A percentile compares a stretch with the other conserved stretches of the same genome.
These are phyloP conservation scores for Aciculosporium take DNA, from an alignment of 2,329 filamentous ascomycete species.

Conservation along the genomic window DNA sequence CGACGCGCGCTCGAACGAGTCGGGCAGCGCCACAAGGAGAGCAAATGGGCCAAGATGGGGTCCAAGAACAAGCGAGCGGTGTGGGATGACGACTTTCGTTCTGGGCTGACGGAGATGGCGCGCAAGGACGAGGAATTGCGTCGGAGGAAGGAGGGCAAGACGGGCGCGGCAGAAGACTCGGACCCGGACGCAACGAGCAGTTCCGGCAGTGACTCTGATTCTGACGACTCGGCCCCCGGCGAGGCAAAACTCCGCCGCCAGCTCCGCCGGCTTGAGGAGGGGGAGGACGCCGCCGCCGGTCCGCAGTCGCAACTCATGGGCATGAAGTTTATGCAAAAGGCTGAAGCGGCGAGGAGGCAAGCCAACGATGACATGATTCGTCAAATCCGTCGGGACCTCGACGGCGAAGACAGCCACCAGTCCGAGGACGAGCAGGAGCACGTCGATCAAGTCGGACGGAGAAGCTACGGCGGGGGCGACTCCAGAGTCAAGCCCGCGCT, in stretches of 20 bases:
- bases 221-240: too few species aligned
- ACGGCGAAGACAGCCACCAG: slow-evolving; percentile 40
- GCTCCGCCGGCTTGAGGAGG: slow-evolving; percentile 27
- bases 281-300: slow-evolving; percentile 35
- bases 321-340: slow-evolving; percentile 91
- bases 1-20: slow-evolving; percentile 72
- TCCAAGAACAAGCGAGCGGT: slow-evolving; percentile 65
- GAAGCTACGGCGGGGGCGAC: slow-evolving; percentile 44
- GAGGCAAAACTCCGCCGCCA: slow-evolving; percentile 35
- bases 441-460: slow-evolving; percentile 52
- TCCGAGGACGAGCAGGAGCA: slow-evolving; percentile 29
- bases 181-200: slow-evolving; percentile 42
- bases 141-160: slow-evolving; percentile 61
- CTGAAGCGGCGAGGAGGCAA: slow-evolving; percentile 63
- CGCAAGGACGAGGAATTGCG: slow-evolving; percentile 70
- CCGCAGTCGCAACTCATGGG: slow-evolving; percentile 56
- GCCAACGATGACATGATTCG: slow-evolving; percentile 66
- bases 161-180: slow-evolving; percentile 27
- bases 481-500: slow-evolving; percentile 12
- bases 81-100: slow-evolving; percentile 79
- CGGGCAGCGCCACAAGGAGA: slow-evolving; percentile 71
- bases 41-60: slow-evolving; percentile 81
- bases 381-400: slow-evolving; percentile 57
- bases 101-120: slow-evolving; percentile 67
- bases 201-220: slow-evolving; percentile 36